Evolutionary conservation across 1,139 yeast genomes (phyloP).

Genomic region (Hanseniaspora sp.): DNA sequence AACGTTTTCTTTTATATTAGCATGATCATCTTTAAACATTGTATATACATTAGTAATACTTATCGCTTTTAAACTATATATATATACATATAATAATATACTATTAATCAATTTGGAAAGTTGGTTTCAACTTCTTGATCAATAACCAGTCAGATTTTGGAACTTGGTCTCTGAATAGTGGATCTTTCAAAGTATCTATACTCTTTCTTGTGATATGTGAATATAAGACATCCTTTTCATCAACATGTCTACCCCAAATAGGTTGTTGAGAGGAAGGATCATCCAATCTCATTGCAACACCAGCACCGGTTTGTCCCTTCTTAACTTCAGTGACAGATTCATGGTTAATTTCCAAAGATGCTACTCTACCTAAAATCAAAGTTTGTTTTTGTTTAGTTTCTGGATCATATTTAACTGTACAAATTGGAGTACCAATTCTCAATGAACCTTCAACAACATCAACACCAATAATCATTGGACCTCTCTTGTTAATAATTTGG

Average conservation of each 20-base stretch:
- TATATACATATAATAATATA: background rate
- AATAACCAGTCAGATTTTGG: constrained; percentile 91
- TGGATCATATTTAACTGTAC: constrained; percentile 86
- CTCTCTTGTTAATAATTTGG: constrained; percentile 95
- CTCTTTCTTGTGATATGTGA: constrained; percentile 80
- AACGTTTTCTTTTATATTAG: no score
- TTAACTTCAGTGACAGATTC: constrained; percentile 66
- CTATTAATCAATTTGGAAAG: constrained; percentile 49
- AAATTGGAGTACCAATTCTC: constrained; percentile 86
- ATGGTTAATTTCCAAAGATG: constrained; percentile 88
- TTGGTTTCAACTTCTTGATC: constrained; percentile 75
- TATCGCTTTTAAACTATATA: background rate
- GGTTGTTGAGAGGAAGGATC: constrained; percentile 89
- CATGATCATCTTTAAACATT: no score
- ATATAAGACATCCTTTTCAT: constrained; percentile 78
- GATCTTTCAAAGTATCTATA: constrained; percentile 94
- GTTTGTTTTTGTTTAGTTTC: constrained; percentile 63
- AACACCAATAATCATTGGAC: constrained; percentile 98
- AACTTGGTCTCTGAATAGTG: constrained; percentile 90
- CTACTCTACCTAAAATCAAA: constrained; percentile 72
- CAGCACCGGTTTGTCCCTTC: constrained; percentile 93
- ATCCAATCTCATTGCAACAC: constrained; percentile 97
- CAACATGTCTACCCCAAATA: constrained; percentile 98
- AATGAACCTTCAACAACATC: constrained; percentile 88
- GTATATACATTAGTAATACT: background rate